Conservation (phyloP, 345 rosid genomes). For the Acer yangbiense region DNA sequence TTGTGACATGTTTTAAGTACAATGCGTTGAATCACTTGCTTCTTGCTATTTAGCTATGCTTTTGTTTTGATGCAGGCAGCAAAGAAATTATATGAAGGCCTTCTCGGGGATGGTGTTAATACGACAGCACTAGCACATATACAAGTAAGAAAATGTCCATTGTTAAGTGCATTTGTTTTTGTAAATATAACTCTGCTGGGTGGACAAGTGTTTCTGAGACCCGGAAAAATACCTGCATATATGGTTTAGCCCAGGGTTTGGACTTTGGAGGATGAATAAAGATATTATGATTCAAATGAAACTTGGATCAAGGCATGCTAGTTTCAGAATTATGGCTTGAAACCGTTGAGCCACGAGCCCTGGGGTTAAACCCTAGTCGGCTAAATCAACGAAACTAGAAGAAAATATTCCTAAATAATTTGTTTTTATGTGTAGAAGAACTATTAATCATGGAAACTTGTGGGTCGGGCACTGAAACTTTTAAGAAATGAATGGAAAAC, state of each 20-base stretch:
- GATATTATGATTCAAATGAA: not conserved
- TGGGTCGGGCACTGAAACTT: not conserved
- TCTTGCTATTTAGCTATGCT: slow-evolving; percentile 21
- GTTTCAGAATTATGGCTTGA: not conserved
- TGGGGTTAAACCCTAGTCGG: not conserved
- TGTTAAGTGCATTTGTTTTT: slow-evolving; percentile 4
- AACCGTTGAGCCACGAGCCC: not conserved
- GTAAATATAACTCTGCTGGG: not conserved
- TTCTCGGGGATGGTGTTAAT: slow-evolving; percentile 55
- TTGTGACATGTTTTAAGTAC: not conserved
- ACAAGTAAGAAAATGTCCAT: slow-evolving; percentile 56
- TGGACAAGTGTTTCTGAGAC: not conserved
- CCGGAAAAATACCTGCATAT: not conserved
- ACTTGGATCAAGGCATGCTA: not conserved
- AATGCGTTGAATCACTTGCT: slow-evolving; percentile 5
- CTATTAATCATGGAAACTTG: not conserved
- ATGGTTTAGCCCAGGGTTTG: not conserved
- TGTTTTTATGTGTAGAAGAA: not conserved
- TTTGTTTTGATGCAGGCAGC: slow-evolving; percentile 66
- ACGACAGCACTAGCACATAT: slow-evolving; percentile 79
- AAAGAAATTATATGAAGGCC: slow-evolving; percentile 75
- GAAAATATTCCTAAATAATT: not conserved
- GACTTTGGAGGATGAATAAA: not conserved
- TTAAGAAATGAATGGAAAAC: not conserved
- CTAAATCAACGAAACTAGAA: not conserved